phyloP scores from a whole-genome alignment of 176 grass and related monocot species.

The Saccharum officinarum region DNA sequence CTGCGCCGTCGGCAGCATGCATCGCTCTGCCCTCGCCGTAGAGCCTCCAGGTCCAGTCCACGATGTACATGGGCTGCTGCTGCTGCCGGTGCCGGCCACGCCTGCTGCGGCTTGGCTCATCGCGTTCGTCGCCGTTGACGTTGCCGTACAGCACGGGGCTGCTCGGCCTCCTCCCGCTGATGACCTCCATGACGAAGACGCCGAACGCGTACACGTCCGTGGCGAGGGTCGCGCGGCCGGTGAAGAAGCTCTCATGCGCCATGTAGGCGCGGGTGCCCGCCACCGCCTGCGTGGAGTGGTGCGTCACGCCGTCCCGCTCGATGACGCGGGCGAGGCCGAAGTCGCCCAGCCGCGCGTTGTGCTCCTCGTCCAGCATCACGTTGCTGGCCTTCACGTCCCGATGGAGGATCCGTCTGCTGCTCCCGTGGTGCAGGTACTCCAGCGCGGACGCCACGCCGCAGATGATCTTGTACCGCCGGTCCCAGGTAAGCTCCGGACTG shows the following conservation, averaged over 20 bases:
- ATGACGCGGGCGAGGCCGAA: conserved; percentile 60
- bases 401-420: conserved; percentile 52
- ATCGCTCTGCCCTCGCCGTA: conserved; percentile 23
- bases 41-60: conserved; percentile 28
- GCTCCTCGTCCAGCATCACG: conserved; percentile 56
- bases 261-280: conserved; percentile 55
- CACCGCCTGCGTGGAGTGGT: conserved; percentile 51
- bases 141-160: not conserved
- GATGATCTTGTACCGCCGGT: conserved; percentile 42
- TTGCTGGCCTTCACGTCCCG: conserved; percentile 68
- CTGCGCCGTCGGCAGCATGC: not conserved
- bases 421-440: conserved; percentile 67
- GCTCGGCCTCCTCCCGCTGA: conserved; percentile 36
- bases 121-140: not conserved
- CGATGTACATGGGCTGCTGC: not conserved
- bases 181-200: conserved; percentile 54
- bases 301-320: conserved; percentile 43
- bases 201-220: conserved; percentile 59
- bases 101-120: too few species aligned
- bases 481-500: conserved; percentile 28
- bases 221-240: conserved; percentile 50
- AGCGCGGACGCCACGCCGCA: conserved; percentile 53
- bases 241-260: conserved; percentile 68
- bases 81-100: not conserved
- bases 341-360: conserved; percentile 52